Evolutionary conservation across 2,329 filamentous ascomycete genomes (phyloP).

Genomic region (Monosporascus sp.): DNA sequence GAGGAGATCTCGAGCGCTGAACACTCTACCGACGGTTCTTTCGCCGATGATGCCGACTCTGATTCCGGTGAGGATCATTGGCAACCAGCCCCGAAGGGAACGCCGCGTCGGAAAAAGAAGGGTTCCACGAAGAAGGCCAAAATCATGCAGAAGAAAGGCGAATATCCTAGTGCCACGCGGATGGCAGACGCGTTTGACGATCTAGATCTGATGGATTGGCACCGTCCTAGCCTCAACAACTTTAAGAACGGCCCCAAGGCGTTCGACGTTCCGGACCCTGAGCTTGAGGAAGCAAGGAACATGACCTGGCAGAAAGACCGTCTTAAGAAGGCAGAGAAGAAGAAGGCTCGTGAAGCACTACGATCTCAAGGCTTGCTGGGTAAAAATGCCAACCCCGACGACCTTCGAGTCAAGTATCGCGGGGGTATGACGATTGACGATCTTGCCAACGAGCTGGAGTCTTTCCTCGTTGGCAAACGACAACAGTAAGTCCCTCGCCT

Average conservation of each 20-base stretch:
- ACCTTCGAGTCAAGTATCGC: conserved; percentile 66
- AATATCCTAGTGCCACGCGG: conserved; percentile 34
- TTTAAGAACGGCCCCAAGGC: conserved; percentile 59
- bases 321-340: conserved; percentile 64
- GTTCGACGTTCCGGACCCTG: conserved; percentile 58
- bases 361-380: conserved; percentile 62
- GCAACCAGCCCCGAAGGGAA: conserved; percentile 16
- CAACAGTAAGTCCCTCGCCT: conserved; percentile 48
- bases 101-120: conserved; percentile 22
- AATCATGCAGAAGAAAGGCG: conserved; percentile 22
- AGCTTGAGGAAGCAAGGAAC: conserved; percentile 56
- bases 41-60: conserved; percentile 37
- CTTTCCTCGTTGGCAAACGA: conserved; percentile 60
- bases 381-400: conserved; percentile 47
- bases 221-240: conserved; percentile 58
- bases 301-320: conserved; percentile 62
- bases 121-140: conserved; percentile 16
- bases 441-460: conserved; percentile 65
- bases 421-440: conserved; percentile 66
- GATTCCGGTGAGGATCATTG: conserved; percentile 26
- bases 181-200: conserved; percentile 53
- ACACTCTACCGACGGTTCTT: conserved; percentile 21
- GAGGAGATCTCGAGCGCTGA: conserved; percentile 17
- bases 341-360: conserved; percentile 63
- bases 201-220: conserved; percentile 82